These are phyloP conservation scores for Chaetoceros tenuissimus DNA, from an alignment of 108 stramenopile species.

Conservation along the genomic window DNA sequence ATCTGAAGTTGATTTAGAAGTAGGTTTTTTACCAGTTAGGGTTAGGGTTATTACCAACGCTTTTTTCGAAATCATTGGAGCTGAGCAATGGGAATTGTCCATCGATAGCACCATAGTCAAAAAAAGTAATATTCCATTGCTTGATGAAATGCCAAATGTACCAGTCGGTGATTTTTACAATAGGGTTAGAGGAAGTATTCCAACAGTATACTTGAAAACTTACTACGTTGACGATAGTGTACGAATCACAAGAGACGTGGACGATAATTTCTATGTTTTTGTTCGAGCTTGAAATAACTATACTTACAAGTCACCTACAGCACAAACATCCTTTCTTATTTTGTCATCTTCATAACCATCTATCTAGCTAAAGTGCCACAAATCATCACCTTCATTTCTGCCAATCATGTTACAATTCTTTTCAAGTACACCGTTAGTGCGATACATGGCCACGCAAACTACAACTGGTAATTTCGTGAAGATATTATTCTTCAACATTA, in stretches of 20 bases:
- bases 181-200: slow-evolving; percentile 40
- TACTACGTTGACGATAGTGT: slow-evolving; percentile 78
- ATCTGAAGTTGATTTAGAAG: slow-evolving; percentile 68
- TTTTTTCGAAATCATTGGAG: slow-evolving; percentile 33
- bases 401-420: slow-evolving; percentile 61
- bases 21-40: slow-evolving; percentile 60
- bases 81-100: slow-evolving; percentile 56
- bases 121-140: slow-evolving; percentile 70
- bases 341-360: no score
- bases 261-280: slow-evolving; percentile 82
- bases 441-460: slow-evolving; percentile 84
- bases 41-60: slow-evolving; percentile 74
- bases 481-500: background rate
- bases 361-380: slow-evolving; percentile 80
- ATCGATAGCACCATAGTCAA: slow-evolving; percentile 61
- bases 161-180: slow-evolving; percentile 67
- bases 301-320: no score
- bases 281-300: slow-evolving; percentile 56
- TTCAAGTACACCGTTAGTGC: slow-evolving; percentile 77
- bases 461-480: slow-evolving; percentile 65
- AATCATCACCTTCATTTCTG: slow-evolving; percentile 60
- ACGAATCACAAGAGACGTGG: slow-evolving; percentile 74
- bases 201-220: slow-evolving; percentile 43
- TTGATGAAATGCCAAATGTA: slow-evolving; percentile 60
- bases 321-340: no score